phyloP scores from a whole-genome alignment of 305 asterid genomes.

The Rubia tinctorum region DNA sequence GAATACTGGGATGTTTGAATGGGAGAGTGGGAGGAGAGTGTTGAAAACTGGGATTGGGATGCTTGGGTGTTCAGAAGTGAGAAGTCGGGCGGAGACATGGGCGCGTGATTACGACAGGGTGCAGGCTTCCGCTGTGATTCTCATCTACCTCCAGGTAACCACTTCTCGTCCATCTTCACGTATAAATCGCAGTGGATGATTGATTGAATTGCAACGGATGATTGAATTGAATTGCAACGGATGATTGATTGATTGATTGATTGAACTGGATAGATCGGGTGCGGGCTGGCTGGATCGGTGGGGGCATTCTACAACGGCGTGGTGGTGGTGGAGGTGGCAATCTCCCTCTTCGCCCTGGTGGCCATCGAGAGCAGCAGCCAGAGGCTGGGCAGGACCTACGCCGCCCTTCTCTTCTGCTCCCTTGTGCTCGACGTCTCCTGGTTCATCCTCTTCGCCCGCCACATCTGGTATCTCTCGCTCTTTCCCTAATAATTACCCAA shows the following conservation, averaged over 20 bases:
- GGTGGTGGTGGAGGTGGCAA: slow-evolving; percentile 61
- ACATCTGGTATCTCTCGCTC: slow-evolving; percentile 42
- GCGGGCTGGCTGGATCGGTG: slow-evolving; percentile 90
- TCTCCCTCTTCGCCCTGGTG: slow-evolving; percentile 78
- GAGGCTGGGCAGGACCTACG: slow-evolving; percentile 92
- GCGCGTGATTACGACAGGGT: slow-evolving; percentile 83
- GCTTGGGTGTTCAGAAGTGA: slow-evolving; percentile 36
- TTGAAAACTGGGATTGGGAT: slow-evolving; percentile 19
- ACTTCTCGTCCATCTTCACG: too few relatives aligned
- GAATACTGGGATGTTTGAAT: too few relatives aligned
- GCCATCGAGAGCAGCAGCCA: slow-evolving; percentile 97
- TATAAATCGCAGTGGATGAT: too few relatives aligned
- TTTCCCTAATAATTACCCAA: too few relatives aligned
- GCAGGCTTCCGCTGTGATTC: slow-evolving; percentile 69
- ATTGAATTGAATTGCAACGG: too few relatives aligned
- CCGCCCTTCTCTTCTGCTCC: slow-evolving; percentile 72
- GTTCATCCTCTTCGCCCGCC: slow-evolving; percentile 65
- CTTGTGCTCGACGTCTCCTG: slow-evolving; percentile 69
- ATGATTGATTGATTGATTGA: too few relatives aligned
- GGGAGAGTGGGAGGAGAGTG: too few relatives aligned
- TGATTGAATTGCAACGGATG: too few relatives aligned
- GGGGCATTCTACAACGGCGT: slow-evolving; percentile 85
- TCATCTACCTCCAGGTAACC: slow-evolving; percentile 78
- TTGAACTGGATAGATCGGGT: too few relatives aligned
- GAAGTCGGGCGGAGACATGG: slow-evolving; percentile 54